Conservation (phyloP, 306 rosid genomes). For the Spatholobus suberectus region DNA sequence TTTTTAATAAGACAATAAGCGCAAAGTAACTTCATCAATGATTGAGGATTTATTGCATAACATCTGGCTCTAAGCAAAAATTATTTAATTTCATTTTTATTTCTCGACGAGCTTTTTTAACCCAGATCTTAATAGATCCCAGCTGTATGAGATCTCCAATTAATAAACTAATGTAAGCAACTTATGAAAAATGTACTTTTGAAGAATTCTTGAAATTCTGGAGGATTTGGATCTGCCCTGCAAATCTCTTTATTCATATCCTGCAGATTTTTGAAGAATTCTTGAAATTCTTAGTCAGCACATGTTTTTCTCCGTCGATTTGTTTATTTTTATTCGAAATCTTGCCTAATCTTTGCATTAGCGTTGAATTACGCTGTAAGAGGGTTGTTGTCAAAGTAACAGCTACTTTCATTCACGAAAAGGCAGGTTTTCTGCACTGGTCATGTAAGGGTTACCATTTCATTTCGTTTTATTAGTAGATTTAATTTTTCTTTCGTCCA, state of each 20-base stretch:
- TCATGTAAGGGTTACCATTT: too few species aligned
- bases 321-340: not conserved
- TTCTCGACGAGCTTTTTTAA: not conserved
- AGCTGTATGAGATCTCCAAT: not conserved
- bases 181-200: not conserved
- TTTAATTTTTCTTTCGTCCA: too few species aligned
- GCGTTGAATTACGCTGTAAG: too few species aligned
- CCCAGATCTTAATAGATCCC: not conserved
- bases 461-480: too few species aligned
- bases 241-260: not conserved
- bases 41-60: not conserved
- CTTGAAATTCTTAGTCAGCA: not conserved
- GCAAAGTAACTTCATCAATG: constrained; percentile 3
- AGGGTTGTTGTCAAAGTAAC: too few species aligned
- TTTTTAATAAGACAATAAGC: not conserved
- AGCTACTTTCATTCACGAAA: too few species aligned
- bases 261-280: not conserved
- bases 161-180: constrained; percentile 10
- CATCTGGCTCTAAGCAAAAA: not conserved
- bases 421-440: too few species aligned
- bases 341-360: too few species aligned
- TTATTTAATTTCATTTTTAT: not conserved
- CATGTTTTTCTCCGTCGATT: not conserved
- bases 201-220: not conserved
- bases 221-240: not conserved